phyloP scores from a whole-genome alignment of 2,329 filamentous ascomycete species.

The Phoma sp. region DNA sequence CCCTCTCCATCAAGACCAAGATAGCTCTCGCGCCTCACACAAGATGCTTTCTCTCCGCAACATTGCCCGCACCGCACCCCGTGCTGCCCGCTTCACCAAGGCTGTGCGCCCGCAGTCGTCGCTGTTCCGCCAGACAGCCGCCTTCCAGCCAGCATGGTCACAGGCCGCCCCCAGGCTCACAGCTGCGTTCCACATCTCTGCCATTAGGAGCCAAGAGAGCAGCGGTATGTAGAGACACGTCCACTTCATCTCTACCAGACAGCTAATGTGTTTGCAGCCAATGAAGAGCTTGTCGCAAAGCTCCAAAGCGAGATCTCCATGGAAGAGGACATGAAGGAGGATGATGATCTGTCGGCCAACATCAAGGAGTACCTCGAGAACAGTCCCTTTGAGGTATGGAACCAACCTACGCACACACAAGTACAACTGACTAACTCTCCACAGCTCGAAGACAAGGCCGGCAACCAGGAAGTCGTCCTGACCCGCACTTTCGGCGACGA shows the following conservation, averaged over 20 bases:
- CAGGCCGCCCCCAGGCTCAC: conserved; percentile 40
- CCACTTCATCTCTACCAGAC: neutral
- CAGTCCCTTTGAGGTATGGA: conserved; percentile 75
- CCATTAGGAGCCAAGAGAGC: conserved; percentile 44
- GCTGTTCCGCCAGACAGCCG: conserved; percentile 41
- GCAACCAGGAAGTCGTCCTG: conserved; percentile 86
- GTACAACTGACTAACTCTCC: conserved; percentile 10
- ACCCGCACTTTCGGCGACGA: conserved; percentile 85
- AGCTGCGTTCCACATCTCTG: conserved; percentile 54
- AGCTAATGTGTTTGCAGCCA: conserved; percentile 48
- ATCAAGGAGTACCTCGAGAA: conserved; percentile 90
- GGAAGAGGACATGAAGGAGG: conserved; percentile 80
- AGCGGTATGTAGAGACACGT: conserved; percentile 25
- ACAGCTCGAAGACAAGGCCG: conserved; percentile 74
- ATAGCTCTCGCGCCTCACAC: conserved; percentile 7
- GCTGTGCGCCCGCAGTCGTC: conserved; percentile 46
- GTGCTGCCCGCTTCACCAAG: conserved; percentile 51
- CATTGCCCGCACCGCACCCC: conserved; percentile 54
- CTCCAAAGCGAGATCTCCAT: conserved; percentile 65
- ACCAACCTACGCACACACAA: neutral
- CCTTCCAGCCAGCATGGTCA: conserved; percentile 44
- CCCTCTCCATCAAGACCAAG: conserved; percentile 12
- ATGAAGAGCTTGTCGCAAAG: conserved; percentile 84
- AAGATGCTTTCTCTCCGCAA: conserved; percentile 55
- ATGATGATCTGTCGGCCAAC: conserved; percentile 74